Conservation (phyloP, 441 rosid genomes). For the Adansonia madagascariensis region DNA sequence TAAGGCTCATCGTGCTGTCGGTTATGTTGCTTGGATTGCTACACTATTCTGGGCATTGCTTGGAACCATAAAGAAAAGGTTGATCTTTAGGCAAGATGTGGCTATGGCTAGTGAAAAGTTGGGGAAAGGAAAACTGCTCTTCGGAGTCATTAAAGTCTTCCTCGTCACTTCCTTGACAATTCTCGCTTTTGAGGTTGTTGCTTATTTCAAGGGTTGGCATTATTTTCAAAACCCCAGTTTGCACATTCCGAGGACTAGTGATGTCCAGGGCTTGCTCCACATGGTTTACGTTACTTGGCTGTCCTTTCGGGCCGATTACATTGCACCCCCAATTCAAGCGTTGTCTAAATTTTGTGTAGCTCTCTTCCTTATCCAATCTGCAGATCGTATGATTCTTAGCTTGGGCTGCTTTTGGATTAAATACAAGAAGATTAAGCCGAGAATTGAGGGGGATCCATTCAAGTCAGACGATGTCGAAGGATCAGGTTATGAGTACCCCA, state of each 20-base stretch:
- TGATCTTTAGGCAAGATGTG: constrained; percentile 65
- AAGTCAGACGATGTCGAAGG: constrained; percentile 62
- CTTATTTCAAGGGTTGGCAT: constrained; percentile 82
- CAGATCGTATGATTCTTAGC: constrained; percentile 75
- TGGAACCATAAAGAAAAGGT: constrained; percentile 70
- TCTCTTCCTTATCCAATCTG: constrained; percentile 78
- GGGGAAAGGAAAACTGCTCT: constrained; percentile 68
- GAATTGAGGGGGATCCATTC: constrained; percentile 57
- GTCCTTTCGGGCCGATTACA: constrained; percentile 62
- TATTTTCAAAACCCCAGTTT: constrained; percentile 55
- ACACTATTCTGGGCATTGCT: constrained; percentile 77
- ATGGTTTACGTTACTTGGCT: constrained; percentile 72
- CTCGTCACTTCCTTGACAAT: constrained; percentile 50
- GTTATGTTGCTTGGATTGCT: constrained; percentile 78
- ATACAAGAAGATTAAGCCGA: constrained; percentile 74
- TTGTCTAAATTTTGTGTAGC: constrained; percentile 73
- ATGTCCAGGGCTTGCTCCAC: constrained; percentile 59
- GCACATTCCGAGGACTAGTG: constrained; percentile 55
- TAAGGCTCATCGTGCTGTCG: constrained; percentile 84
- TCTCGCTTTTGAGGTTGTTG: constrained; percentile 72
- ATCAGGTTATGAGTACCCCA: constrained; percentile 60
- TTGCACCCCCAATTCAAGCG: constrained; percentile 67
- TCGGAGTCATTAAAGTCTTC: constrained; percentile 59
- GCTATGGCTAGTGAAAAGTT: constrained; percentile 61
- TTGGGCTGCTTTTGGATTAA: constrained; percentile 94